A percentile compares a stretch with the other conserved stretches of the same genome.
Evolutionary conservation across 331 rosid genomes (phyloP).

Genomic region (Rosa hybrid): DNA sequence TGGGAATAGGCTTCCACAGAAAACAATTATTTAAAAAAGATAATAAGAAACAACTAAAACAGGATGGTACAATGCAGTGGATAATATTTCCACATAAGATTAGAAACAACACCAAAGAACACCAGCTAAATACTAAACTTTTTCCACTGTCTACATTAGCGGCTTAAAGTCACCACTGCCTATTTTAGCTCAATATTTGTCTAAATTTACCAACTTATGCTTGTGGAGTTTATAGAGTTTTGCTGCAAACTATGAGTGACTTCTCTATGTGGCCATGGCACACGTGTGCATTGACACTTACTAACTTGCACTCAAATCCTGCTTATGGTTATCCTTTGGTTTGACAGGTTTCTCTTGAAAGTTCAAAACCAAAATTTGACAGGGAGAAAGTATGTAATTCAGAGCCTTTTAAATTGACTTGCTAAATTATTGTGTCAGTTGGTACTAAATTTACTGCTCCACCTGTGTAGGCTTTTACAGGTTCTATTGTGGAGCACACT

Average conservation of each 20-base stretch:
- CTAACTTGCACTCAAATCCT: neutral
- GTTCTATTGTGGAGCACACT: slow-evolving; percentile 44
- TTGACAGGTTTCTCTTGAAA: slow-evolving; percentile 25
- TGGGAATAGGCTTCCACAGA: no score
- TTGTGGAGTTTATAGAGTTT: no score
- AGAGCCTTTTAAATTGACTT: neutral
- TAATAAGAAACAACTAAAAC: neutral
- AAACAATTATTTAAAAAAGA: neutral
- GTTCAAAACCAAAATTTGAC: slow-evolving; percentile 30
- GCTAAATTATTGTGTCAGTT: neutral
- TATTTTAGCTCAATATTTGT: neutral
- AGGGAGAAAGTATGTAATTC: slow-evolving; percentile 23
- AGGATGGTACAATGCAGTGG: neutral
- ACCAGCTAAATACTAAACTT: neutral
- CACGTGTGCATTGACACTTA: neutral
- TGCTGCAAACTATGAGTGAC: neutral
- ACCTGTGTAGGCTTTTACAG: slow-evolving; percentile 41
- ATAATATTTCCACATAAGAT: neutral
- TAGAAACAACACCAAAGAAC: neutral
- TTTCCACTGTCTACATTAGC: neutral
- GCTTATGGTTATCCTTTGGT: neutral
- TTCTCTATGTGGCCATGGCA: neutral
- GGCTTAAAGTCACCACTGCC: neutral
- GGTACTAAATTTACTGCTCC: neutral
- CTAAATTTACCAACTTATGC: neutral